phyloP scores from a whole-genome alignment of 129 eudicot species.

The Helianthus tuberosus region DNA sequence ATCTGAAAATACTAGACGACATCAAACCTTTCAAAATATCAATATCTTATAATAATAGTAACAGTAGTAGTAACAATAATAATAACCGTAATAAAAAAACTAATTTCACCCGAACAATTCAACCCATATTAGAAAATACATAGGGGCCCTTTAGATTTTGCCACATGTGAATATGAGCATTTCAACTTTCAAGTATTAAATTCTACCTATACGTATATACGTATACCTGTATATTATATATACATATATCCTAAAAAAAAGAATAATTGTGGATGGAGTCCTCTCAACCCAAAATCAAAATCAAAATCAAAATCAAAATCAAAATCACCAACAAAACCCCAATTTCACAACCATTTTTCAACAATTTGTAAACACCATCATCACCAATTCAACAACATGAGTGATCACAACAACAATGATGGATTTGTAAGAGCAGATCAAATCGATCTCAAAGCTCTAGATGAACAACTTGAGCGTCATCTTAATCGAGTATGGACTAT shows the following conservation, averaged over 20 bases:
- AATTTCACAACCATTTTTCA: constrained; percentile 8
- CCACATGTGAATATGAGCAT: not conserved
- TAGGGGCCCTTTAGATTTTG: not conserved
- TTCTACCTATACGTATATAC: too few species aligned
- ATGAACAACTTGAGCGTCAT: constrained; percentile 92
- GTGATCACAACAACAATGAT: constrained; percentile 46
- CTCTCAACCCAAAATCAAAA: not conserved
- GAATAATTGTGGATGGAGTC: constrained; percentile 1
- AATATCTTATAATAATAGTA: too few species aligned
- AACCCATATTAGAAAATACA: not conserved
- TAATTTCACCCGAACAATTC: not conserved
- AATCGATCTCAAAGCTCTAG: constrained; percentile 87
- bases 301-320: not conserved
- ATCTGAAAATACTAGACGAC: too few species aligned
- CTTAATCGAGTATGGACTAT: constrained; percentile 63
- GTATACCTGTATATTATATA: not conserved
- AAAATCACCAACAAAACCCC: constrained; percentile 11
- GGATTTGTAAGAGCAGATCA: constrained; percentile 98
- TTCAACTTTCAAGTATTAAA: not conserved
- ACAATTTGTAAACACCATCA: not conserved
- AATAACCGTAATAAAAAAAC: not conserved
- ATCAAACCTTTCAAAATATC: too few species aligned
- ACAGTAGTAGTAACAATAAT: too few species aligned
- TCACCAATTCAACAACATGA: constrained; percentile 25
- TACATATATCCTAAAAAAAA: not conserved